Conservation (phyloP, 805 yeast species). For the Myxozyma lipomycoides region DNA sequence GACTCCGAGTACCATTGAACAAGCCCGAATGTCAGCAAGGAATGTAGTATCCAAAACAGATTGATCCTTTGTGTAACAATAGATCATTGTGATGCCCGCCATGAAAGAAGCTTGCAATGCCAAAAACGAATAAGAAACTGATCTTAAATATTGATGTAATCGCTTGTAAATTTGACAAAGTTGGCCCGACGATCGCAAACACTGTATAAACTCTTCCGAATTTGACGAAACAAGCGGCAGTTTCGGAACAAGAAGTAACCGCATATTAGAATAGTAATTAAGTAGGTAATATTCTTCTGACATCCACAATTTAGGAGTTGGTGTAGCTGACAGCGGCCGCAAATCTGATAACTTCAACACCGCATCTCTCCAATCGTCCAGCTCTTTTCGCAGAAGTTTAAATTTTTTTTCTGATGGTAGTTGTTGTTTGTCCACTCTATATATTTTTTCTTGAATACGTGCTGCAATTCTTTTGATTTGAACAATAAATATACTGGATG, state of each 20-base stretch:
- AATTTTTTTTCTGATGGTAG: slow-evolving; percentile 22
- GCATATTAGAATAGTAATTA: slow-evolving; percentile 22
- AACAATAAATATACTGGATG: slow-evolving; percentile 20
- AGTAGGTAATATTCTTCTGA: slow-evolving; percentile 25
- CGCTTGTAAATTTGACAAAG: slow-evolving; percentile 26
- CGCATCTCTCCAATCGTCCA: slow-evolving; percentile 20
- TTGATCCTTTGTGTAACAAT: slow-evolving; percentile 25
- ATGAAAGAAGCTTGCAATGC: slow-evolving; percentile 25
- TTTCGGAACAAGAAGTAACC: slow-evolving; percentile 24
- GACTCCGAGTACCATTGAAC: slow-evolving; percentile 21
- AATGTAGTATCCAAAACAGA: slow-evolving; percentile 24
- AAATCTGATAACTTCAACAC: slow-evolving; percentile 13
- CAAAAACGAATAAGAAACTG: slow-evolving; percentile 23
- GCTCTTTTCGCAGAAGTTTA: slow-evolving; percentile 10
- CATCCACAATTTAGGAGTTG: slow-evolving; percentile 19
- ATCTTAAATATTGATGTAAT: slow-evolving; percentile 20
- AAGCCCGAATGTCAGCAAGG: slow-evolving; percentile 22
- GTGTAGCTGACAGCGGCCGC: slow-evolving; percentile 13
- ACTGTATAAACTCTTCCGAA: slow-evolving; percentile 21
- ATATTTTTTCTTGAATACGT: slow-evolving; percentile 22
- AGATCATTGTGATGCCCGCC: slow-evolving; percentile 27
- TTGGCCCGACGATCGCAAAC: slow-evolving; percentile 23
- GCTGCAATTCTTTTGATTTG: slow-evolving; percentile 22
- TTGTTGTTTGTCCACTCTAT: slow-evolving; percentile 24
- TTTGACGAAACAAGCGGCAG: slow-evolving; percentile 22